Evolutionary conservation across 2,329 filamentous ascomycete genomes (phyloP).

Genomic region (Orbilia brochopaga): DNA sequence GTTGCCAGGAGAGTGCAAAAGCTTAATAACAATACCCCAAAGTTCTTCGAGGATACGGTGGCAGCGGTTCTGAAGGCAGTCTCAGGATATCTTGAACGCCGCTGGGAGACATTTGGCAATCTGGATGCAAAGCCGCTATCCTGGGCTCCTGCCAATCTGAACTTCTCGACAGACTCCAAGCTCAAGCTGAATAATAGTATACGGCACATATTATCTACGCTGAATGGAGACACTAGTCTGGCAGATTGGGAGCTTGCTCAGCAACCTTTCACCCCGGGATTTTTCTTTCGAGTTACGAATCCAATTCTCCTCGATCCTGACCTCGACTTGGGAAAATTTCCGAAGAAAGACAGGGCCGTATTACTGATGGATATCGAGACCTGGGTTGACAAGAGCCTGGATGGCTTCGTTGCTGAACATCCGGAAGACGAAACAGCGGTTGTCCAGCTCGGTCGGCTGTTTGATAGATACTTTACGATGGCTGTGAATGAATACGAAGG

Average conservation of each 20-base stretch:
- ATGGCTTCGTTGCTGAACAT: slow-evolving; percentile 58
- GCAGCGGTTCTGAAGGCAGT: slow-evolving; percentile 23
- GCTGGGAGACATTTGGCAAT: slow-evolving; percentile 43
- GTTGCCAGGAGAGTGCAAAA: slow-evolving; percentile 60
- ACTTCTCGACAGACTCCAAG: slow-evolving; percentile 8
- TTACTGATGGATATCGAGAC: slow-evolving; percentile 60
- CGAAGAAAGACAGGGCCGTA: slow-evolving; percentile 52
- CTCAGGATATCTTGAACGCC: slow-evolving; percentile 19
- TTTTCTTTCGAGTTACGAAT: slow-evolving; percentile 24
- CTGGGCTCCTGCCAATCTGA: slow-evolving; percentile 13
- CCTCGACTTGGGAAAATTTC: slow-evolving; percentile 14
- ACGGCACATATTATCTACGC: slow-evolving; percentile 4
- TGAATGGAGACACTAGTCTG: slow-evolving; percentile 18
- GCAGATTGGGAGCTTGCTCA: slow-evolving; percentile 27
- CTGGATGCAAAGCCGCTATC: slow-evolving; percentile 13
- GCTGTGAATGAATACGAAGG: slow-evolving; percentile 57
- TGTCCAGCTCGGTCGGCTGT: slow-evolving; percentile 54
- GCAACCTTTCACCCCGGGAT: slow-evolving; percentile 33
- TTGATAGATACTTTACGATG: slow-evolving; percentile 57
- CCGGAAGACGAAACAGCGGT: slow-evolving; percentile 22
- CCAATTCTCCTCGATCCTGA: background rate
- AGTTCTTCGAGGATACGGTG: slow-evolving; percentile 34
- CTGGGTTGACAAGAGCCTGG: slow-evolving; percentile 61
- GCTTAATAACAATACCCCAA: slow-evolving; percentile 54
- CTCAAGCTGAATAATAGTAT: slow-evolving; percentile 24